phyloP scores from a whole-genome alignment of 768 basidiomycete genomes.

The Asterophora parasitica region DNA sequence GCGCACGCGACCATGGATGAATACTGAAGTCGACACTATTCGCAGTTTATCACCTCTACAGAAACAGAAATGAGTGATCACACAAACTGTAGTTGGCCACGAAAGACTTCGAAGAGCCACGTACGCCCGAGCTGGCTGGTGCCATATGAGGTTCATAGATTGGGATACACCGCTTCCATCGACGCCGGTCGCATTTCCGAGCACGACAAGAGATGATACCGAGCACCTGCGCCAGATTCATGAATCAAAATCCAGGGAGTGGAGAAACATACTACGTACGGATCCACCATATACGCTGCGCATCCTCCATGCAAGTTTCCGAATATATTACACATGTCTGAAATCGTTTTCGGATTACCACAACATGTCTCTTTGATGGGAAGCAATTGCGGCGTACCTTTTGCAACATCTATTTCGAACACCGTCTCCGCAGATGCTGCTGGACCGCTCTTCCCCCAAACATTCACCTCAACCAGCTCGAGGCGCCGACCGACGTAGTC shows the following conservation, averaged over 20 bases:
- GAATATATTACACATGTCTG: conserved; percentile 53
- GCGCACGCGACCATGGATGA: conserved; percentile 36
- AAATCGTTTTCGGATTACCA: background rate
- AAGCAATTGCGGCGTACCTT: conserved; percentile 22
- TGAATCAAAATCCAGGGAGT: background rate
- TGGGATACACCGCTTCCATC: conserved; percentile 46
- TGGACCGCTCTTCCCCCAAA: conserved; percentile 19
- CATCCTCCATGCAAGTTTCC: conserved; percentile 54
- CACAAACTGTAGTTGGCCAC: no score
- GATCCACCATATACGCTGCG: conserved; percentile 51
- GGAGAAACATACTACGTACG: conserved; percentile 30
- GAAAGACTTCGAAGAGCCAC: conserved; percentile 14
- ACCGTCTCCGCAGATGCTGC: conserved; percentile 28
- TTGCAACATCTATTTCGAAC: conserved; percentile 34
- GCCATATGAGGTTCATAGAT: conserved; percentile 48
- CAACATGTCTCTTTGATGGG: background rate
- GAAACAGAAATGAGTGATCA: no score
- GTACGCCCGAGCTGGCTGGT: conserved; percentile 35
- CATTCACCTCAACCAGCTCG: conserved; percentile 31
- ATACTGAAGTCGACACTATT: conserved; percentile 38
- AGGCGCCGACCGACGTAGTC: conserved; percentile 35
- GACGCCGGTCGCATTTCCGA: conserved; percentile 33
- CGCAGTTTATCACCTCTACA: conserved; percentile 38
- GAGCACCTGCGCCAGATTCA: conserved; percentile 32
- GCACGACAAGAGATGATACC: conserved; percentile 35